Evolutionary conservation across 2,329 filamentous ascomycete genomes (phyloP).

Genomic region (Dryadomyces quercivorus): DNA sequence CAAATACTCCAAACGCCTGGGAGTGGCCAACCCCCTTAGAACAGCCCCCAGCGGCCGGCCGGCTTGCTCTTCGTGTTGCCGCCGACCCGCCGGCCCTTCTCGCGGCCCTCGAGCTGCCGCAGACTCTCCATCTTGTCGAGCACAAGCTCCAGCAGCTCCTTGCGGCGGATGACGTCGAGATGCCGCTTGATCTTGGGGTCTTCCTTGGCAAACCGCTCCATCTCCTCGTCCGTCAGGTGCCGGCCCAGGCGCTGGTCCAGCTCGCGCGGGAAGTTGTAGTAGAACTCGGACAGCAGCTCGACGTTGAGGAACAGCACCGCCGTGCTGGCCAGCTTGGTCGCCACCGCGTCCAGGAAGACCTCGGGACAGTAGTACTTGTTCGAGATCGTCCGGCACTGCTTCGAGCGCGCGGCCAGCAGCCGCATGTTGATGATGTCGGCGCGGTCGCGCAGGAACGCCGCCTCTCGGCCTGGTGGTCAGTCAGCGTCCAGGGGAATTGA

Average conservation of each 20-base stretch:
- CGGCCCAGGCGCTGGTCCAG: constrained; percentile 78
- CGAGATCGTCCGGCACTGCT: constrained; percentile 69
- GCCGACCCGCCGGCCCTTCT: constrained; percentile 32
- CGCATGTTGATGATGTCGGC: constrained; percentile 86
- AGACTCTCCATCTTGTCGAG: constrained; percentile 92
- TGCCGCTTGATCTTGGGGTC: constrained; percentile 83
- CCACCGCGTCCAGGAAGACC: constrained; percentile 93
- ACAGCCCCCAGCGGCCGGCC: constrained; percentile 10
- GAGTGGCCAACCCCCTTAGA: not conserved
- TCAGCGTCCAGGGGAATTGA: constrained; percentile 18
- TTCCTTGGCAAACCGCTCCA: constrained; percentile 85
- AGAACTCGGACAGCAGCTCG: constrained; percentile 91
- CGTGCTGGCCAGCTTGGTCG: constrained; percentile 86
- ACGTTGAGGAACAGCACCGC: constrained; percentile 96
- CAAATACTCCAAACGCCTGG: not conserved
- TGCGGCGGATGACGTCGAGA: constrained; percentile 81
- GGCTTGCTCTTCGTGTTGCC: constrained; percentile 6
- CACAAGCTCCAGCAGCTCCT: constrained; percentile 86
- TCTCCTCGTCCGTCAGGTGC: constrained; percentile 63
- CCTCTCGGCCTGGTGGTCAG: constrained; percentile 64
- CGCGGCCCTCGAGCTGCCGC: constrained; percentile 67
- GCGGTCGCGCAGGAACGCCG: constrained; percentile 84
- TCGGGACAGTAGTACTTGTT: constrained; percentile 98
- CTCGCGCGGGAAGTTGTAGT: constrained; percentile 92
- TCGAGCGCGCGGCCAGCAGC: constrained; percentile 74